Conservation (phyloP, 2,329 filamentous ascomycete genomes). For the Ophiostoma piceae region DNA sequence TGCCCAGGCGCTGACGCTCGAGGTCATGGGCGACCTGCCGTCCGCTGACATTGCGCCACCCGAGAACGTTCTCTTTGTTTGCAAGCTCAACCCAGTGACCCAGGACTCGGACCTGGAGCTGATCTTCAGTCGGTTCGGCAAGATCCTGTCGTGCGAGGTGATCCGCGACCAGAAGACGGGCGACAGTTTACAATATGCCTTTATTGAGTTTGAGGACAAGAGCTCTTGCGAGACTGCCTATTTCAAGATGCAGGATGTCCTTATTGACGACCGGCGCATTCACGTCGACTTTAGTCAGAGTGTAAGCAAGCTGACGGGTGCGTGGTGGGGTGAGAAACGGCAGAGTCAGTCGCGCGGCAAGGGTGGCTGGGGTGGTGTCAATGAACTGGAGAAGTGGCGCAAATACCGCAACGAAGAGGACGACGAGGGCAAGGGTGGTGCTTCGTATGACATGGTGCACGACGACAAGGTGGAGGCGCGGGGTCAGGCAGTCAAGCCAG, state of each 20-base stretch:
- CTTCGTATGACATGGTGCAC: constrained; percentile 71
- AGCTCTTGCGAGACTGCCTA: constrained; percentile 90
- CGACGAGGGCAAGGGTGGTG: constrained; percentile 34
- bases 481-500: neutral
- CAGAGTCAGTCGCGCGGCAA: constrained; percentile 38
- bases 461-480: constrained; percentile 57
- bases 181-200: constrained; percentile 94
- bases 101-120: constrained; percentile 89
- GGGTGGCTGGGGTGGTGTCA: constrained; percentile 85
- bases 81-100: constrained; percentile 96
- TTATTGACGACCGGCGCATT: constrained; percentile 95
- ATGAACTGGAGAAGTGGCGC: constrained; percentile 78
- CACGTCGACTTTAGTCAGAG: constrained; percentile 99
- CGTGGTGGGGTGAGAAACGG: constrained; percentile 70
- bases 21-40: constrained; percentile 95
- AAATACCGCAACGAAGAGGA: constrained; percentile 74
- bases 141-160: constrained; percentile 90
- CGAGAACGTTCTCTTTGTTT: constrained; percentile 95
- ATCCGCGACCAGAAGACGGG: constrained; percentile 91
- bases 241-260: constrained; percentile 96
- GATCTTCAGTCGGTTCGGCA: constrained; percentile 95
- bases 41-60: constrained; percentile 97
- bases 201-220: constrained; percentile 94
- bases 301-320: constrained; percentile 78
- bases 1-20: constrained; percentile 87